Evolutionary conservation across 768 basidiomycete species (phyloP), one percentile per base, ranked within the genome.

Genomic region (Naematelia aurantialba): DNA sequence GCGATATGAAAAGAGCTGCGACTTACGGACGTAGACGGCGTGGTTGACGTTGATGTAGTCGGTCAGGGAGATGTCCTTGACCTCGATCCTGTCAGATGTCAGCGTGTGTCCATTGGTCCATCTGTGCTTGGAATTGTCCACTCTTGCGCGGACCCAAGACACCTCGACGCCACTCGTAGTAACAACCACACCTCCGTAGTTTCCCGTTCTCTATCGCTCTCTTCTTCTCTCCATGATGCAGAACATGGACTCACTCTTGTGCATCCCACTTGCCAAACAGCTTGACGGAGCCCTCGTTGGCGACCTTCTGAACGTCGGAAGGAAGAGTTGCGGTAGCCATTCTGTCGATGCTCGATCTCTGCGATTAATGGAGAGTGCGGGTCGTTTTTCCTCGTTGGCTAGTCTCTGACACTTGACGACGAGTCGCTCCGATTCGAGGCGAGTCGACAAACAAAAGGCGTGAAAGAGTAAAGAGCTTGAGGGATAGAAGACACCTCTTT

Each of bases 41-140:
- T 96, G 90, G 78, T 90, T 90, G 80, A 94, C 88, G 83, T 98
- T 93, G 80, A 99, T 96, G 86, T 99, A 98, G 81, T 99, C 96
- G 59, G 89, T 89, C 73, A 99, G 81, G 69, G 96, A 99, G 80
- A 99, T 98, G 76, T 99, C 96, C 82, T 96, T 96, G 77, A 97
- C 92, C 79, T 97, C 94, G 73, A 97, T 89, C 79, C 92, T 94
- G 39, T 19, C 3, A 12, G n/a, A n/a, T n/a, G 56, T 62, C 52
- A 56, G 57, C 19, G 44, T 24, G 34, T 24, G 44, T n/a, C 52
- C 14, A 14, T 49, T 31, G 13, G n/a, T n/a, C n/a, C n/a, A n/a
- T n/a, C n/a, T n/a, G n/a, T n/a, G n/a, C n/a, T n/a, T n/a, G n/a
- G n/a, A n/a, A n/a, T n/a, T n/a, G n/a, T n/a, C n/a, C n/a, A n/a